Conservation (phyloP, 1,284 basidiomycete genomes). For the Mrakiaceae sp. region DNA sequence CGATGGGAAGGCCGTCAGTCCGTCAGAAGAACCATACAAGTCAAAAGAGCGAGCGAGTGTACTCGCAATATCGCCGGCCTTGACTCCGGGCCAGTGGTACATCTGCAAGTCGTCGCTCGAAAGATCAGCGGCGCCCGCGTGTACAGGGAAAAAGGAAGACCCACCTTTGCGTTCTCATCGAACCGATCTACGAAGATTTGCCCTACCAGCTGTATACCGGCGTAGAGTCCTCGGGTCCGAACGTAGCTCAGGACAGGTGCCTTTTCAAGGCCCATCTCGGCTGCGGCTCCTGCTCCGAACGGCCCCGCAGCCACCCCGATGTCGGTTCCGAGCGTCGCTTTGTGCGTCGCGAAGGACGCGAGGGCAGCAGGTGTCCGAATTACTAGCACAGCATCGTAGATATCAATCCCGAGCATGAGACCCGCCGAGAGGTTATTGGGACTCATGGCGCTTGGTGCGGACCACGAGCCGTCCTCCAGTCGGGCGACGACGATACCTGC, state of each 20-base stretch:
- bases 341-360: conserved; percentile 41
- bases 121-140: background rate
- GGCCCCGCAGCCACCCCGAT: conserved; percentile 42
- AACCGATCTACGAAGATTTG: conserved; percentile 35
- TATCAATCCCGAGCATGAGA: conserved; percentile 36
- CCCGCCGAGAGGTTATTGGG: conserved; percentile 39
- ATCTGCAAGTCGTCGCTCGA: conserved; percentile 16
- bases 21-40: too few relatives aligned
- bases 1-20: background rate
- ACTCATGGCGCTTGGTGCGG: conserved; percentile 39
- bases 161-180: conserved; percentile 23
- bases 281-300: conserved; percentile 39
- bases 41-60: conserved; percentile 15
- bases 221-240: conserved; percentile 36
- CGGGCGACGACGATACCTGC: conserved; percentile 37
- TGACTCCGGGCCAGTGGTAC: conserved; percentile 37
- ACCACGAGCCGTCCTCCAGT: conserved; percentile 41
- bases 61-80: conserved; percentile 34
- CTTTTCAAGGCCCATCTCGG: conserved; percentile 37
- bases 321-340: conserved; percentile 40
- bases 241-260: conserved; percentile 36
- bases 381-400: conserved; percentile 38
- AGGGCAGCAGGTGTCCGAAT: conserved; percentile 40
- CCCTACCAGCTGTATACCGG: conserved; percentile 38
- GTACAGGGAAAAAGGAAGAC: background rate